These are phyloP conservation scores for Aspergillus pseudonomiae DNA, from an alignment of 2,329 filamentous ascomycete genomes.

Conservation along the genomic window DNA sequence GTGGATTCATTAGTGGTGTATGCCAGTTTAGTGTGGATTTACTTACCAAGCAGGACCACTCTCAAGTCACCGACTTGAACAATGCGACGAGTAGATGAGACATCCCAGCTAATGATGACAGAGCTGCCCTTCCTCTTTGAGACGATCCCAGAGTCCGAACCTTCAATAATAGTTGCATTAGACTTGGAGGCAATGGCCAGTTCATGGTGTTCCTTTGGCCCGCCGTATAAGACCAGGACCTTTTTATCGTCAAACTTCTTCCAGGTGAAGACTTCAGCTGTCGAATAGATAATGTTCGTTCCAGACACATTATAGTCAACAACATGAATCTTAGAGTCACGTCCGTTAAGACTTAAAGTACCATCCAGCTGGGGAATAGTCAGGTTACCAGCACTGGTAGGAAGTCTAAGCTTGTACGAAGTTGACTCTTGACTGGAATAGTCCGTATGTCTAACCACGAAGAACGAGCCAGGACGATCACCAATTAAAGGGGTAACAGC, in stretches of 20 bases:
- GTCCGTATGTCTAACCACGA: conserved; percentile 67
- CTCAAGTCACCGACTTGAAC: conserved; percentile 49
- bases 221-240: conserved; percentile 46
- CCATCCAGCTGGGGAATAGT: conserved; percentile 47
- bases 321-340: conserved; percentile 50
- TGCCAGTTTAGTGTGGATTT: not conserved
- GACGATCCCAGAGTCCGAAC: conserved; percentile 34
- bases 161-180: conserved; percentile 34
- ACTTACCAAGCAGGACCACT: conserved; percentile 58
- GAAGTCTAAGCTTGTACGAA: conserved; percentile 65
- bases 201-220: conserved; percentile 44
- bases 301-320: conserved; percentile 46
- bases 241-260: conserved; percentile 64
- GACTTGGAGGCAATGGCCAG: conserved; percentile 38
- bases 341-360: conserved; percentile 41
- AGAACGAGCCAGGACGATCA: conserved; percentile 57
- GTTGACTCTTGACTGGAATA: conserved; percentile 63
- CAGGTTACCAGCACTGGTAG: conserved; percentile 43
- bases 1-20: conserved; percentile 18
- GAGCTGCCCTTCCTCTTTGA: conserved; percentile 32
- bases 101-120: conserved; percentile 55
- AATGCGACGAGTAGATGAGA: conserved; percentile 51
- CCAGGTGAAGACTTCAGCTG: conserved; percentile 51
- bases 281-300: conserved; percentile 47
- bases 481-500: conserved; percentile 65